Conservation (phyloP, 805 yeast genomes). For the Kazachstania kunashirensis region DNA sequence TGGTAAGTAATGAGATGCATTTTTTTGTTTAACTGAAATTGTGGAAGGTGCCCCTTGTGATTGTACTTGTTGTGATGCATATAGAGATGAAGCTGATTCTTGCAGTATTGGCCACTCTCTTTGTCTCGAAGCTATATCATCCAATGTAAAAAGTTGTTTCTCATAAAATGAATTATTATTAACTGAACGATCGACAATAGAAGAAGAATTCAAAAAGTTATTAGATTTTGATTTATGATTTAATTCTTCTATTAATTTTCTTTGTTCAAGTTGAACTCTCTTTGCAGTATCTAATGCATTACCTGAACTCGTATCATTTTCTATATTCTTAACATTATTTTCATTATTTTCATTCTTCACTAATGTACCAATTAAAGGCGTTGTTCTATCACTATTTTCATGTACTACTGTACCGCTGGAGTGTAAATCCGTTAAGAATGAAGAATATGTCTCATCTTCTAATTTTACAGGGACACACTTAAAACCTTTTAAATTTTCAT, state of each 20-base stretch:
- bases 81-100: background rate
- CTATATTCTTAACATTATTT: too few species aligned
- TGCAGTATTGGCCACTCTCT: background rate
- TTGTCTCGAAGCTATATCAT: background rate
- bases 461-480: conserved; percentile 25
- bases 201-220: background rate
- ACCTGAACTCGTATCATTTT: background rate
- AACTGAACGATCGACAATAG: background rate
- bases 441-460: conserved; percentile 10
- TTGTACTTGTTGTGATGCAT: background rate
- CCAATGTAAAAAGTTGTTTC: background rate
- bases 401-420: too few species aligned
- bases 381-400: too few species aligned
- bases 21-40: background rate
- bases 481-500: conserved; percentile 22
- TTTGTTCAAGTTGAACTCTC: conserved; percentile 15
- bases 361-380: too few species aligned
- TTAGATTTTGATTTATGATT: conserved; percentile 4
- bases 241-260: conserved; percentile 18
- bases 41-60: background rate
- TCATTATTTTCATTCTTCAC: too few species aligned
- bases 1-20: background rate
- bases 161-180: background rate
- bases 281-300: conserved; percentile 4
- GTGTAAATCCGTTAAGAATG: background rate